These are phyloP conservation scores for Candida chilensis DNA, from an alignment of 805 yeast genomes.

Conservation along the genomic window DNA sequence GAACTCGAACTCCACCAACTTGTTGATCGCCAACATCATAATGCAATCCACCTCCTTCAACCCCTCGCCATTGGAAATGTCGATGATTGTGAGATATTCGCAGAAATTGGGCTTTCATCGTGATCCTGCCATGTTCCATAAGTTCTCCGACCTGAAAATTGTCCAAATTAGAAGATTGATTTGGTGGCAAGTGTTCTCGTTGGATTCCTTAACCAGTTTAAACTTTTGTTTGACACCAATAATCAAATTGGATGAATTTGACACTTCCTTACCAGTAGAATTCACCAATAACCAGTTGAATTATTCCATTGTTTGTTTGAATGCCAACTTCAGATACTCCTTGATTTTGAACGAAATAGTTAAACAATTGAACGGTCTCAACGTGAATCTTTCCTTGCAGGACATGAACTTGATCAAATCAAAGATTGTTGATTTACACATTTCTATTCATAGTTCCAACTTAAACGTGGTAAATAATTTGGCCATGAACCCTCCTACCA, in stretches of 20 bases:
- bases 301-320: slow-evolving; percentile 37
- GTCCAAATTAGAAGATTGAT: slow-evolving; percentile 45
- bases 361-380: slow-evolving; percentile 37
- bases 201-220: slow-evolving; percentile 48
- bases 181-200: slow-evolving; percentile 62
- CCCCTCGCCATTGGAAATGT: slow-evolving; percentile 46
- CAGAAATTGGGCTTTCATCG: slow-evolving; percentile 47
- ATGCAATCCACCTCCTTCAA: slow-evolving; percentile 46
- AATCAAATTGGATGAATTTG: slow-evolving; percentile 42
- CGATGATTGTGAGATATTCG: slow-evolving; percentile 46
- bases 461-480: slow-evolving; percentile 20
- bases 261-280: slow-evolving; percentile 46
- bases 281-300: slow-evolving; percentile 25
- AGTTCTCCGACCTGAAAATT: slow-evolving; percentile 34
- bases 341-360: slow-evolving; percentile 45
- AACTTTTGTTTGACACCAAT: slow-evolving; percentile 48
- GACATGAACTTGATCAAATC: slow-evolving; percentile 35
- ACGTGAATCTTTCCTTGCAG: slow-evolving; percentile 24
- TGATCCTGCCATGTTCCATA: slow-evolving; percentile 48
- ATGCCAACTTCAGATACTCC: slow-evolving; percentile 44
- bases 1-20: slow-evolving; percentile 28
- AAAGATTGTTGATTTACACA: slow-evolving; percentile 40
- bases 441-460: slow-evolving; percentile 40
- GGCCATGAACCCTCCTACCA: slow-evolving; percentile 16
- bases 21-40: slow-evolving; percentile 37